These are phyloP conservation scores for Actinomortierella wolfii DNA, from an alignment of 371 early-diverging fungal genomes.

Conservation along the genomic window DNA sequence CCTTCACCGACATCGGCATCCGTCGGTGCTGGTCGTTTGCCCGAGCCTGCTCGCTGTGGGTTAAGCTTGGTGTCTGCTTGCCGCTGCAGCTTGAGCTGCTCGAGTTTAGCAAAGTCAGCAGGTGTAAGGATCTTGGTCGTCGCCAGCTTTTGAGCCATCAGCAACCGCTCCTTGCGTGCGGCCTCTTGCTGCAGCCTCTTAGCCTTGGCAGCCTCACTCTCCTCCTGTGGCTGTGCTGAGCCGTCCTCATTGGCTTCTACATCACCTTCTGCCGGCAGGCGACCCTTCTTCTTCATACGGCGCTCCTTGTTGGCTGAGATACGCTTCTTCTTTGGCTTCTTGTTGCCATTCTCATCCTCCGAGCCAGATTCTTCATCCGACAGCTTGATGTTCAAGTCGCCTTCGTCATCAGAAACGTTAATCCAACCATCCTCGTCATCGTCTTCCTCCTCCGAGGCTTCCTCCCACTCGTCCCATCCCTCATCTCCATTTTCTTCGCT, in stretches of 20 bases:
- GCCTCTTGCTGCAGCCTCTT: conserved; percentile 53
- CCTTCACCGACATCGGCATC: conserved; percentile 51
- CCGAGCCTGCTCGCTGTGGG: conserved; percentile 25
- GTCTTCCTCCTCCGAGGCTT: conserved; percentile 64
- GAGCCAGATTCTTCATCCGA: conserved; percentile 44
- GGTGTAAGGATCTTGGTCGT: conserved; percentile 80
- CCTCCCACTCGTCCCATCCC: conserved; percentile 63
- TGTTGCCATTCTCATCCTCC: conserved; percentile 47
- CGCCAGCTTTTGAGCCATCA: conserved; percentile 53
- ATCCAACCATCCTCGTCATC: conserved; percentile 55
- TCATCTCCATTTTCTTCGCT: conserved; percentile 32
- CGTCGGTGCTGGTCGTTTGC: conserved; percentile 42
- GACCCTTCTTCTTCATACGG: conserved; percentile 43
- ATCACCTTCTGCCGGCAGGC: conserved; percentile 45
- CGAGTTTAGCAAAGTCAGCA: conserved; percentile 88
- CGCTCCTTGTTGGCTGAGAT: conserved; percentile 45
- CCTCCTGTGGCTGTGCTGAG: conserved; percentile 20
- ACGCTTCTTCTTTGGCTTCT: conserved; percentile 41
- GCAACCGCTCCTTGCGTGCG: conserved; percentile 52
- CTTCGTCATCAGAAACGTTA: conserved; percentile 48
- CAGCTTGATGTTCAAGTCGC: conserved; percentile 44
- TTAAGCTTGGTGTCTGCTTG: conserved; percentile 55
- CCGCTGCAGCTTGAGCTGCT: conserved; percentile 67
- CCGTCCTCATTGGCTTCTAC: conserved; percentile 44
- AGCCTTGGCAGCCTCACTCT: conserved; percentile 52